These are phyloP conservation scores for Clavispora vitiphila DNA, from an alignment of 805 yeast genomes.

Conservation along the genomic window DNA sequence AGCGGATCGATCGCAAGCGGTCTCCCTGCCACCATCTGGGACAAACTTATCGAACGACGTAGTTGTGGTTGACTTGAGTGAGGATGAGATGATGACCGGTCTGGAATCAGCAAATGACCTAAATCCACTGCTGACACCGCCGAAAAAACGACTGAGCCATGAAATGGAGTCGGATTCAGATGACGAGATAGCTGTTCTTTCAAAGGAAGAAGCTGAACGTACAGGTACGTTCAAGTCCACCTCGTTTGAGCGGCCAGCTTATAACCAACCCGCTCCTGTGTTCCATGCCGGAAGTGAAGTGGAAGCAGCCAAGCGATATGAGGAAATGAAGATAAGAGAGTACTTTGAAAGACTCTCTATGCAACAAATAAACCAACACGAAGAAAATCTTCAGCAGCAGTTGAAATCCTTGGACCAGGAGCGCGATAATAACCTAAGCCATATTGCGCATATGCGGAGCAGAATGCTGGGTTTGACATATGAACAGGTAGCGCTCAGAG, in stretches of 20 bases:
- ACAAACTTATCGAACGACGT: no score
- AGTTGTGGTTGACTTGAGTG: constrained; percentile 1
- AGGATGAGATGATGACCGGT: not conserved
- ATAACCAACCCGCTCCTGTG: constrained; percentile 27
- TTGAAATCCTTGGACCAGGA: constrained; percentile 3
- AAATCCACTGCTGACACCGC: not conserved
- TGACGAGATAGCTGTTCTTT: constrained; percentile 26
- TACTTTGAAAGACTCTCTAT: constrained; percentile 8
- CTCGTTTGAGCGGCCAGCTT: constrained; percentile 14
- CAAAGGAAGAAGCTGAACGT: constrained; percentile 26
- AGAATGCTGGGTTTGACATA: constrained; percentile 4
- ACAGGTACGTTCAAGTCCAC: constrained; percentile 21
- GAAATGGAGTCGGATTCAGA: constrained; percentile 7
- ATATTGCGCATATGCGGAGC: constrained; percentile 2
- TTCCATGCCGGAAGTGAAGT: constrained; percentile 18
- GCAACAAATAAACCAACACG: constrained; percentile 8
- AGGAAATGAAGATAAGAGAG: constrained; percentile 2
- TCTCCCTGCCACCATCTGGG: not conserved
- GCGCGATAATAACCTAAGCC: constrained; percentile 3
- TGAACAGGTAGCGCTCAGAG: constrained; percentile 1
- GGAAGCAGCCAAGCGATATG: not conserved
- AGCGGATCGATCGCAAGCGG: not conserved
- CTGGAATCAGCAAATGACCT: not conserved
- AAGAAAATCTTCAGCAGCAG: constrained; percentile 7
- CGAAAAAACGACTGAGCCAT: not conserved